Conservation (phyloP, 345 rosid genomes). For the Brassica carinata region DNA sequence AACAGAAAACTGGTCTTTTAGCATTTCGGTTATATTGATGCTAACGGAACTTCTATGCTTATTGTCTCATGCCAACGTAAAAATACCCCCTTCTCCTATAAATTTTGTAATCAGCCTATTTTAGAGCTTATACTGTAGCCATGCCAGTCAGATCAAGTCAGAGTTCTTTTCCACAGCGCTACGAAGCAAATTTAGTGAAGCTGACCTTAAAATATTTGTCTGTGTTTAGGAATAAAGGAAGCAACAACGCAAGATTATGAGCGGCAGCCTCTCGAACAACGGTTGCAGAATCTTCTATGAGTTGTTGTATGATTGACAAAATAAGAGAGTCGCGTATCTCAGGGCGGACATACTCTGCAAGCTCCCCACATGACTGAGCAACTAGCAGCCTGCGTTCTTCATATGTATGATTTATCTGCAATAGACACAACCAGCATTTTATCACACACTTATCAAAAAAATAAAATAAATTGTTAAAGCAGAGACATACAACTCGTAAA, state of each 20-base stretch:
- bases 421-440: slow-evolving; percentile 34
- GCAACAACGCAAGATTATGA: slow-evolving; percentile 90
- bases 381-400: slow-evolving; percentile 97
- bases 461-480: neutral
- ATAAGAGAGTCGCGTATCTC: slow-evolving; percentile 97
- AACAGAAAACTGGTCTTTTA: slow-evolving; percentile 37
- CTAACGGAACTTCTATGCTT: slow-evolving; percentile 28
- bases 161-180: slow-evolving; percentile 77
- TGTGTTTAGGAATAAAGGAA: slow-evolving; percentile 82
- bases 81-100: slow-evolving; percentile 53
- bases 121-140: slow-evolving; percentile 74
- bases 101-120: slow-evolving; percentile 65
- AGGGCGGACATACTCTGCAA: slow-evolving; percentile 89
- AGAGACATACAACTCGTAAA: slow-evolving; percentile 27
- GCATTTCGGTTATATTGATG: slow-evolving; percentile 19
- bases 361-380: slow-evolving; percentile 98
- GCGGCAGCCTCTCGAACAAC: slow-evolving; percentile 97
- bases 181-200: slow-evolving; percentile 72
- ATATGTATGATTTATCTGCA: slow-evolving; percentile 89
- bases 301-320: slow-evolving; percentile 88
- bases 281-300: slow-evolving; percentile 90
- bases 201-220: slow-evolving; percentile 99
- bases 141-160: slow-evolving; percentile 61
- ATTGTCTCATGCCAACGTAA: slow-evolving; percentile 49
- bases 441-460: no score